These are phyloP conservation scores for Blastocystis hominis DNA, from an alignment of 352 stramenopile genomes.

Conservation along the genomic window DNA sequence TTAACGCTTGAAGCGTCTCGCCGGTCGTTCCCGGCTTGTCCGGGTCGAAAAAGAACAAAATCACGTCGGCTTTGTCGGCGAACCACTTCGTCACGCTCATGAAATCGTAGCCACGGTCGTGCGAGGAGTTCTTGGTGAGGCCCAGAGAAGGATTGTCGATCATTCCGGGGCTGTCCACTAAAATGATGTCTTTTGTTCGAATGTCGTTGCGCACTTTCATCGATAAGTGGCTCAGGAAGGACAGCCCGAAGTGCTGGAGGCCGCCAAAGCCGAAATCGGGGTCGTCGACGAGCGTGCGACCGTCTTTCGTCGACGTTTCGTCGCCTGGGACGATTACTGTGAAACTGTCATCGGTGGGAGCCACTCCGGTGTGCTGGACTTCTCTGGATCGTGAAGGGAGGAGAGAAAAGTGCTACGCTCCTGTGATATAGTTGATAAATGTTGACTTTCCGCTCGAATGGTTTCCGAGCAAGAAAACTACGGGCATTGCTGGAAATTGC, in stretches of 20 bases:
- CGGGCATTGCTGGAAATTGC: constrained; percentile 71
- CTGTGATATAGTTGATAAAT: constrained; percentile 96
- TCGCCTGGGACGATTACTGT: constrained; percentile 92
- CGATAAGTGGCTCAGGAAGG: constrained; percentile 91
- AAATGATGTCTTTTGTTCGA: constrained; percentile 83
- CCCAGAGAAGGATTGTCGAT: constrained; percentile 80
- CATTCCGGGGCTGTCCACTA: constrained; percentile 96
- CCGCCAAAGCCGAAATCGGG: constrained; percentile 92
- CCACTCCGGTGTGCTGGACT: constrained; percentile 94
- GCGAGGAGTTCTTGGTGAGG: constrained; percentile 7
- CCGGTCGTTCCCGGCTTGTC: constrained; percentile 97
- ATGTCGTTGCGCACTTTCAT: constrained; percentile 90
- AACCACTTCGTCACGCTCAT: constrained; percentile 80
- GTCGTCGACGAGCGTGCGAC: constrained; percentile 82
- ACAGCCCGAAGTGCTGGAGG: constrained; percentile 85
- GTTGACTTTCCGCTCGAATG: constrained; percentile 91
- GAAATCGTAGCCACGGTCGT: constrained; percentile 61
- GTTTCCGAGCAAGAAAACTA: constrained; percentile 96
- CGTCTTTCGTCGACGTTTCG: constrained; percentile 90
- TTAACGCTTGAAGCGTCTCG: constrained; percentile 92
- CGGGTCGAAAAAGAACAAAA: constrained; percentile 98
- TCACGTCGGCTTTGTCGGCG: constrained; percentile 92
- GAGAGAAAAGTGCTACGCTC: constrained; percentile 63
- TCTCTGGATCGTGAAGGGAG: constrained; percentile 59
- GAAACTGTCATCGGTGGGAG: constrained; percentile 97